phyloP scores from a whole-genome alignment of 148 eudicot species.

The Oxyria digyna region DNA sequence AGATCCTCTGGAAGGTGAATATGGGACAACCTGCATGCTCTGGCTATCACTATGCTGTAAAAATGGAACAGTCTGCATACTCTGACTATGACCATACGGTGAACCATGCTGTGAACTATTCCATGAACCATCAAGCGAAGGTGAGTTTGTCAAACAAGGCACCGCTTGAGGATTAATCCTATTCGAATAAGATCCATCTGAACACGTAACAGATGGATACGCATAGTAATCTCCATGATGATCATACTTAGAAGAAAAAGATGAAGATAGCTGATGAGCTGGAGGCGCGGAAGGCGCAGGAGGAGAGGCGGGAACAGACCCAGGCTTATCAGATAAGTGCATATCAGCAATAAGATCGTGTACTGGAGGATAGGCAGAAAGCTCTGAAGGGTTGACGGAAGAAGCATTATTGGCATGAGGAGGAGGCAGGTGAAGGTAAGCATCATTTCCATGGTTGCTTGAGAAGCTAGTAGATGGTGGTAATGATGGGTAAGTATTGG shows the following conservation, averaged over 20 bases:
- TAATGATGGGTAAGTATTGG: too few relatives aligned
- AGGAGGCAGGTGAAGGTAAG: background rate
- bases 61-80: background rate
- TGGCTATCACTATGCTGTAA: slow-evolving; percentile 14
- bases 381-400: background rate
- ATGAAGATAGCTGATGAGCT: background rate
- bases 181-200: background rate
- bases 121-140: slow-evolving; percentile 17
- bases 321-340: slow-evolving; percentile 10
- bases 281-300: background rate
- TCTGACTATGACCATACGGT: slow-evolving; percentile 18
- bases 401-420: background rate
- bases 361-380: slow-evolving; percentile 8
- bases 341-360: slow-evolving; percentile 7
- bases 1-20: slow-evolving; percentile 47
- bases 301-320: background rate
- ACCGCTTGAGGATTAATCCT: slow-evolving; percentile 6
- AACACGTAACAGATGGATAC: background rate
- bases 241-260: background rate
- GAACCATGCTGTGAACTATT: slow-evolving; percentile 23
- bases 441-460: background rate
- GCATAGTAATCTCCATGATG: background rate
- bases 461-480: background rate
- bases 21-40: slow-evolving; percentile 35
- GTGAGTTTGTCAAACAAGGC: slow-evolving; percentile 10